Base-by-base conservation (phyloP, 2,329 filamentous ascomycete genomes). In the Scolecobasidium constrictum region DNA sequence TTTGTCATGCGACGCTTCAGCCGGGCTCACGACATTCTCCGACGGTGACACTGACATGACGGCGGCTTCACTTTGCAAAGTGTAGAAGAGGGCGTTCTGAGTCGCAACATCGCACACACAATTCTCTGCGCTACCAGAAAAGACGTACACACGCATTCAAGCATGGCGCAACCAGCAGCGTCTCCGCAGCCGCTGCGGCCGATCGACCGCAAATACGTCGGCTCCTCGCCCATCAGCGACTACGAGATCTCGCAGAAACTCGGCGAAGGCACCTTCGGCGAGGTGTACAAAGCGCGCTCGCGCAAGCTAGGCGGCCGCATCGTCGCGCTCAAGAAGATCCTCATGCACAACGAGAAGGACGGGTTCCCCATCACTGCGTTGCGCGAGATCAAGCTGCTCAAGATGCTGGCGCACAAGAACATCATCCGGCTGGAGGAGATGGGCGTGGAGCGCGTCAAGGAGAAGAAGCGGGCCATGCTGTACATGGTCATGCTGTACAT, bases 401-500 rank as follows among this genome's bases (percentile, higher is more conserved):
- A 98, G 66, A 78, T 94, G 53, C 69, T 98, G n/a, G 88, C 83
- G 7, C 92, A 98, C 60, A 73, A 75, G 45, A 98, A 98, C 56
- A 77, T 96, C 40, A 67, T 98, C 46, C 78, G 76, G 47, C 70
- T 98, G 28, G 85, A 92, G 58, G 92, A 98, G 62, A 98, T 98
- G 92, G 86, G 88, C 11, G 84, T 98, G 26, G 92, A 98, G 61
- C 48, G 42, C 22, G 13, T 35, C 42, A 44, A 12, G 11, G 37
- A 18, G 11, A 81, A 36, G 39, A 69, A 69, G 52, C 78, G 81
- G 46, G 81, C 82, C 3, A 88, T 88, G 52, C 87, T 98, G 71
- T 96, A 96, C 65, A 98, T 98, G 92, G 90, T 94, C 40, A 95
- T 82, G 35, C 92, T 90, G 5, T 98, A 98, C 62, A 95, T 96